A percentile compares a stretch with the other conserved stretches of the same genome.
Evolutionary conservation across 1,284 basidiomycete genomes (phyloP).

Genomic region (Ceratobasidium theobromae): DNA sequence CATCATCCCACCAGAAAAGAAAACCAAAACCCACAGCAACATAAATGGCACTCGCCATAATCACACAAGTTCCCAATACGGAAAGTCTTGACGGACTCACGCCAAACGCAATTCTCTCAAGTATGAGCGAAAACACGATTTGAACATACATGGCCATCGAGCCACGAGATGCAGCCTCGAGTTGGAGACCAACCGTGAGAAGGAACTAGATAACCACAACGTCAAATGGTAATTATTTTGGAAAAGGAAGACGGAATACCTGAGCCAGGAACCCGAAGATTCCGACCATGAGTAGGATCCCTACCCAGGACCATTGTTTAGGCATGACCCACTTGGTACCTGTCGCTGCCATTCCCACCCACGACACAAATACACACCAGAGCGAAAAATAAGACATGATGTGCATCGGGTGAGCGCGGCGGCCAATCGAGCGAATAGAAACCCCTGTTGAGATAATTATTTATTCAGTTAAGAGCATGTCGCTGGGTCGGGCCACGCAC

Average conservation of each 20-base stretch:
- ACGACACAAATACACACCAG: conserved; percentile 27
- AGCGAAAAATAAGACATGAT: conserved; percentile 49
- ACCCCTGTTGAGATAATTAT: conserved; percentile 39
- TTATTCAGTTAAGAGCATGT: neutral
- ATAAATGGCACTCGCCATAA: conserved; percentile 59
- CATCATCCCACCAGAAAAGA: too few species aligned
- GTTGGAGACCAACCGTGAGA: conserved; percentile 63
- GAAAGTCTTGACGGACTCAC: conserved; percentile 55
- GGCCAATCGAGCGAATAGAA: conserved; percentile 48
- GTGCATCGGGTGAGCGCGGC: conserved; percentile 48
- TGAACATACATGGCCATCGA: conserved; percentile 64
- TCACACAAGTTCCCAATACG: conserved; percentile 57
- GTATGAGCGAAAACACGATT: conserved; percentile 60
- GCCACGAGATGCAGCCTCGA: conserved; percentile 63
- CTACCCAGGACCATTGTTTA: conserved; percentile 2
- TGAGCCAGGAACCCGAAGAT: conserved; percentile 35
- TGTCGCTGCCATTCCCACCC: conserved; percentile 43
- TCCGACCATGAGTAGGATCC: conserved; percentile 31
- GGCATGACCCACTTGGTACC: neutral
- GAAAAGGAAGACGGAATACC: neutral
- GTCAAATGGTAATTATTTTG: neutral
- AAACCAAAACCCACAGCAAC: conserved; percentile 51
- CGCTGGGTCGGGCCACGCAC: neutral
- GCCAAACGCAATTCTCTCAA: conserved; percentile 64
- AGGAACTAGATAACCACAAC: conserved; percentile 46